Evolutionary conservation across 805 yeast species (phyloP).

Genomic region (Saccharomycopsis capsularis): DNA sequence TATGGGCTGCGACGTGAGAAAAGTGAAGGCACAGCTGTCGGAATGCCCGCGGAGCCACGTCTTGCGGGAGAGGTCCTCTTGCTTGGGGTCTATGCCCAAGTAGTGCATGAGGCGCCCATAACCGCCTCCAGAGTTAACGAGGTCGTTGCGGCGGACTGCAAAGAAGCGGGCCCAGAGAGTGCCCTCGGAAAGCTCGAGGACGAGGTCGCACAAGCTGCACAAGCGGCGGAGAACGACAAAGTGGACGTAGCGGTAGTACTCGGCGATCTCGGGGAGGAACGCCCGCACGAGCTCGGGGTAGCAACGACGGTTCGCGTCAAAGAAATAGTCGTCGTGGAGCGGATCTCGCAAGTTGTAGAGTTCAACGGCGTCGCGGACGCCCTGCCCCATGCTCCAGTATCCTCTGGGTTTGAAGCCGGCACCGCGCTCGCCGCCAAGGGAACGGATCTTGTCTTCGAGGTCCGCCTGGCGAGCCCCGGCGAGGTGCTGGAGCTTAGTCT

Average conservation of each 20-base stretch:
- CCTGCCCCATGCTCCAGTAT: conserved; percentile 40
- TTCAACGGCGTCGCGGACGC: conserved; percentile 37
- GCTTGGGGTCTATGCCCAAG: conserved; percentile 26
- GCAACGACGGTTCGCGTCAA: conserved; percentile 22
- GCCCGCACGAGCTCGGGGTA: conserved; percentile 34
- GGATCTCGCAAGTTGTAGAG: conserved; percentile 38
- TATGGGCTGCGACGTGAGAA: conserved; percentile 36
- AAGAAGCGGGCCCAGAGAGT: conserved; percentile 7
- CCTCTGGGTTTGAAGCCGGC: conserved; percentile 42
- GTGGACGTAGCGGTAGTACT: conserved; percentile 34
- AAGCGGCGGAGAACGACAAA: conserved; percentile 32
- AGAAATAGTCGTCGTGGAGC: conserved; percentile 29
- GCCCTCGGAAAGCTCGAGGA: conserved; percentile 36
- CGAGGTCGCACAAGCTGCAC: conserved; percentile 35
- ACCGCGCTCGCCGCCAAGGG: conserved; percentile 40
- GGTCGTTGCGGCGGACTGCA: conserved; percentile 27
- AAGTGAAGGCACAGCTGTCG: conserved; percentile 36
- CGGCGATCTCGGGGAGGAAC: conserved; percentile 35
- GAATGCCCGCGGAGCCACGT: conserved; percentile 44
- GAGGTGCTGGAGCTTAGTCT: conserved; percentile 31
- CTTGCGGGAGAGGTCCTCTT: conserved; percentile 29
- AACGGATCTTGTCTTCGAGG: conserved; percentile 23
- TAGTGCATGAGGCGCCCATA: conserved; percentile 34
- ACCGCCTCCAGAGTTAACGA: conserved; percentile 34
- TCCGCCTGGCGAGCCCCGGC: conserved; percentile 35